Evolutionary conservation across 306 rosid species (phyloP).

Genomic region (Canavalia gladiata): DNA sequence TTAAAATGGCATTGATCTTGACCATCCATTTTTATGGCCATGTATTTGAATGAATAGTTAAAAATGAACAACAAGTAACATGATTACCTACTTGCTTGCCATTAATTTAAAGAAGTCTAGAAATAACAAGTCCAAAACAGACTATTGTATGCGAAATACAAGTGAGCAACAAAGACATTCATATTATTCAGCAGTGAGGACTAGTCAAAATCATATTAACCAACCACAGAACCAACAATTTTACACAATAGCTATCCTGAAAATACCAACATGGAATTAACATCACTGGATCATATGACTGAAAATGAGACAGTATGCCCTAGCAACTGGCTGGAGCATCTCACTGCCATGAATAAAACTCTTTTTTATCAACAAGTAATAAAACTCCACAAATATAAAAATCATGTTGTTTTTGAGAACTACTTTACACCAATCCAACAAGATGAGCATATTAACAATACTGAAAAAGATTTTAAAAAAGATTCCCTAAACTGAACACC

Average conservation of each 20-base stretch:
- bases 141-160: conserved; percentile 31
- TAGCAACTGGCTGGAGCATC: conserved; percentile 5
- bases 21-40: neutral
- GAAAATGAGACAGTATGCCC: conserved; percentile 16
- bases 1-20: conserved; percentile 9
- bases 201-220: conserved; percentile 5
- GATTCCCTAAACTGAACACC: neutral
- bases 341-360: conserved; percentile 27
- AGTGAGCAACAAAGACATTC: conserved; percentile 23
- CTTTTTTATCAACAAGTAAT: conserved; percentile 29
- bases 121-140: conserved; percentile 22
- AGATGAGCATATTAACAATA: conserved; percentile 19
- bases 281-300: neutral
- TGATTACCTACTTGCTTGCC: conserved; percentile 20
- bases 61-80: neutral
- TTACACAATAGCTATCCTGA: conserved; percentile 6
- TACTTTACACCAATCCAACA: conserved; percentile 2
- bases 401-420: neutral
- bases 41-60: conserved; percentile 9
- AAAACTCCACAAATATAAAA: neutral
- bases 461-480: neutral
- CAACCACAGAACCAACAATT: conserved; percentile 9
- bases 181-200: conserved; percentile 20
- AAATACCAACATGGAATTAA: conserved; percentile 21
- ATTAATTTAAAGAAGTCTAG: neutral